Evolutionary conservation across 495 filamentous ascomycete genomes (phyloP), one percentile per base, ranked within the genome.

Genomic region (Saxispiralis lemnorum): DNA sequence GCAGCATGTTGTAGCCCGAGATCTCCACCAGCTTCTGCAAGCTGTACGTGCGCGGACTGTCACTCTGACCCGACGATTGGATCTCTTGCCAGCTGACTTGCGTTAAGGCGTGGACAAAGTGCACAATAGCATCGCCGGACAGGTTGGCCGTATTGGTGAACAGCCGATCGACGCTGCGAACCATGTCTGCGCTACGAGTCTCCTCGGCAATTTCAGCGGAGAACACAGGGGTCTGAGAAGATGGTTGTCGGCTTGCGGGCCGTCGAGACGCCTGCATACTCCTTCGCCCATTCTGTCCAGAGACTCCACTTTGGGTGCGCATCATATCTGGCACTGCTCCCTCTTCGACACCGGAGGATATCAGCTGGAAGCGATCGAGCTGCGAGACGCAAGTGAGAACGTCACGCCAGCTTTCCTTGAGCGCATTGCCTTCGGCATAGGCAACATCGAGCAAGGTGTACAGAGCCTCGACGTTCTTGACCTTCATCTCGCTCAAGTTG

Each of bases 11-110:
- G 71, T 96, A 96, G 56, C 92, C 93, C 61, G 82, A 88, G 59
- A 99, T 95, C 62, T 99, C 89, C 24, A 99, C 92, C 40, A 96
- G 70, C 62, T 99, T 99, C 57, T 99, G 89, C 38, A 99, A 65
- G 57, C 85, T 93, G 64, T 93, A 96, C 7, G 87, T 96, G 38
- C 92, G 76, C 1, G 89, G 92, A 18, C 82, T 85, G 36, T 95
- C 86, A 51, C 83, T 93, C 42, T 92, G 85, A 7, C 92, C 89
- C 0, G 88, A 95, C 7, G 84, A 89, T 56, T 87, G 83, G 51
- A 99, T 99, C 57, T 99, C 89, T 53, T 96, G 87, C 89, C 89
- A 95, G 61, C 89, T 96, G 35, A 99, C 86, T 52, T 94, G 86
- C 35, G 82, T 93, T 46, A 99, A 62, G 1, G 89, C 89, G 35